These are phyloP conservation scores for Ciborinia camelliae DNA, from an alignment of 2,329 filamentous ascomycete genomes.

Conservation along the genomic window DNA sequence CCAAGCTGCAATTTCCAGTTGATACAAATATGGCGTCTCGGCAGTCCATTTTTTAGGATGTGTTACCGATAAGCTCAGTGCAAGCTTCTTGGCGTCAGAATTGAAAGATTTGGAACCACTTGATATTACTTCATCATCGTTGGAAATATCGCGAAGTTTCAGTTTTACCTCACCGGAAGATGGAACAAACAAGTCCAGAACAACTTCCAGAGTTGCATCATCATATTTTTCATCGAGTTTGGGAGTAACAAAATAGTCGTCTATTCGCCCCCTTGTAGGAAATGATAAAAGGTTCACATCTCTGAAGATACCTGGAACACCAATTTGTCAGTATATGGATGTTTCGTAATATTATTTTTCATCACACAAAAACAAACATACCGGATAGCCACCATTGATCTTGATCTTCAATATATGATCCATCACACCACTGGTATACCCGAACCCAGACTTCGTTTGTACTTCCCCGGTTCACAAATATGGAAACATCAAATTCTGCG, in stretches of 20 bases:
- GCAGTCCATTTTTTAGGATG: constrained; percentile 66
- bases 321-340: not conserved
- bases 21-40: constrained; percentile 61
- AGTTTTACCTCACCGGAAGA: constrained; percentile 13
- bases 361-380: constrained; percentile 31
- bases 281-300: constrained; percentile 62
- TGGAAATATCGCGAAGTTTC: constrained; percentile 19
- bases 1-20: constrained; percentile 45
- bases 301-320: constrained; percentile 54
- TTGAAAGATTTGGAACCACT: not conserved
- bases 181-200: constrained; percentile 12
- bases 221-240: constrained; percentile 50
- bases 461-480: constrained; percentile 43
- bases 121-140: constrained; percentile 12
- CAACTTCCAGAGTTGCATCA: constrained; percentile 41
- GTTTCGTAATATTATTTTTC: not conserved
- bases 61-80: constrained; percentile 37
- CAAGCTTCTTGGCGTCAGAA: not conserved
- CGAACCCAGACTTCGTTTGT: constrained; percentile 58
- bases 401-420: constrained; percentile 65
- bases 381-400: constrained; percentile 66
- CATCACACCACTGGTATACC: constrained; percentile 71
- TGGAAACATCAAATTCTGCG: constrained; percentile 65
- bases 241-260: constrained; percentile 56
- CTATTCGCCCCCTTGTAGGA: constrained; percentile 48